Conservation (phyloP, 2,329 filamentous ascomycete species). For the Exophiala alcalophila region DNA sequence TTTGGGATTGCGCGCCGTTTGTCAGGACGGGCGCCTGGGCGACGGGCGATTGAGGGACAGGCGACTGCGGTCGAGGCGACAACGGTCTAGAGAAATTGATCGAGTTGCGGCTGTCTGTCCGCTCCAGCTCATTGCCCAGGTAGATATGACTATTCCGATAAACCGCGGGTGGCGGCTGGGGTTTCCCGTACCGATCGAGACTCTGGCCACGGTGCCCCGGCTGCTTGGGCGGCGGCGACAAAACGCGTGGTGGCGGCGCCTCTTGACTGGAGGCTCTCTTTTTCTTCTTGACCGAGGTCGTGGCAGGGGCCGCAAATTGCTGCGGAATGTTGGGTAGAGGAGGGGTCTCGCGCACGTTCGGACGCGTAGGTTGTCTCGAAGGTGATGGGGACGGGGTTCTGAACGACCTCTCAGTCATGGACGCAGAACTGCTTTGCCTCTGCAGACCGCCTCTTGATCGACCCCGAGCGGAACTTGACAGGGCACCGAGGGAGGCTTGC, state of each 20-base stretch:
- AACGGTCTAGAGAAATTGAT: slow-evolving; percentile 49
- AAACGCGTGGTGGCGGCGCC: slow-evolving; percentile 44
- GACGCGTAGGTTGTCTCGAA: slow-evolving; percentile 40
- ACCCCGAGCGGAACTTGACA: slow-evolving; percentile 24
- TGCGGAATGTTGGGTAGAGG: slow-evolving; percentile 73
- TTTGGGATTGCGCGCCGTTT: slow-evolving; percentile 10
- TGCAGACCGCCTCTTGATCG: slow-evolving; percentile 50
- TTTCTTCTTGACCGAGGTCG: slow-evolving; percentile 28
- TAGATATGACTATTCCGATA: slow-evolving; percentile 17
- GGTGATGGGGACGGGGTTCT: slow-evolving; percentile 66
- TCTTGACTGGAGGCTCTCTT: slow-evolving; percentile 53
- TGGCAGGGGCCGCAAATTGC: slow-evolving; percentile 37
- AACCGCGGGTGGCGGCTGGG: slow-evolving; percentile 4
- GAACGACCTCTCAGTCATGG: slow-evolving; percentile 88
- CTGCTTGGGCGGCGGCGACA: slow-evolving; percentile 43
- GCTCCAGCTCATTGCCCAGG: slow-evolving; percentile 37
- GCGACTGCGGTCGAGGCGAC: slow-evolving; percentile 37
- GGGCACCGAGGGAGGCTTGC: slow-evolving; percentile 44
- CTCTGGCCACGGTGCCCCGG: slow-evolving; percentile 39
- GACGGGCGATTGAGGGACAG: slow-evolving; percentile 10
- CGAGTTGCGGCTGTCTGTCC: slow-evolving; percentile 42
- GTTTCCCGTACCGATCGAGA: slow-evolving; percentile 35
- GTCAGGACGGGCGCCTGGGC: slow-evolving; percentile 1
- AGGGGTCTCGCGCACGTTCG: slow-evolving; percentile 53
- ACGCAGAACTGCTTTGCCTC: slow-evolving; percentile 67